A percentile compares a stretch with the other conserved stretches of the same genome.
phyloP scores from a whole-genome alignment of 352 stramenopile species.

The Pythium brassicae region DNA sequence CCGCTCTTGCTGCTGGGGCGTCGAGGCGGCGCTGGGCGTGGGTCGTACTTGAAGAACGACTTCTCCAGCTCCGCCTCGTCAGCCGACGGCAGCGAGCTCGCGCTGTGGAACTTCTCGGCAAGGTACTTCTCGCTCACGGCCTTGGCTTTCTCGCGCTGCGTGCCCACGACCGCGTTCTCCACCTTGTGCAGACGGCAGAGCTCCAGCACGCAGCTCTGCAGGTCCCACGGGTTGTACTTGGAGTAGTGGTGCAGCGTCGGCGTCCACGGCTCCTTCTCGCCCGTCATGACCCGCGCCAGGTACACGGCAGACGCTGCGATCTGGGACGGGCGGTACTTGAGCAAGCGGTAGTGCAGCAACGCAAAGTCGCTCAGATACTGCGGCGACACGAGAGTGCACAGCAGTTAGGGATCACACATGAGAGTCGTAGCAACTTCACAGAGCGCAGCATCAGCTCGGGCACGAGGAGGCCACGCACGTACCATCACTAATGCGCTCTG shows the following conservation, averaged over 20 bases:
- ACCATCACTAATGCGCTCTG: slow-evolving; percentile 65
- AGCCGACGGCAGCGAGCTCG: slow-evolving; percentile 42
- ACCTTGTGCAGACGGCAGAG: slow-evolving; percentile 55
- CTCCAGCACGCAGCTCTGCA: slow-evolving; percentile 62
- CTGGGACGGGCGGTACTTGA: slow-evolving; percentile 65
- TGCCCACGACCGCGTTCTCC: slow-evolving; percentile 57
- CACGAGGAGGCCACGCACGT: slow-evolving; percentile 14
- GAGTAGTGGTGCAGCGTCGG: slow-evolving; percentile 80
- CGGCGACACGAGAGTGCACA: slow-evolving; percentile 4
- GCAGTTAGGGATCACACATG: neutral
- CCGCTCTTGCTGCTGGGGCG: neutral
- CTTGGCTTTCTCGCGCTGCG: slow-evolving; percentile 73
- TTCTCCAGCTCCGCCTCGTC: slow-evolving; percentile 38
- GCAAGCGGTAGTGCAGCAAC: slow-evolving; percentile 67
- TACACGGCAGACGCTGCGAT: slow-evolving; percentile 75
- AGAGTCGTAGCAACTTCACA: neutral
- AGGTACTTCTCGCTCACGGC: slow-evolving; percentile 83
- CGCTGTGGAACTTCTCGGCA: slow-evolving; percentile 55
- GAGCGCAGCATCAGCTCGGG: neutral
- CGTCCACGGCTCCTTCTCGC: slow-evolving; percentile 59
- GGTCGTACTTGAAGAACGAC: slow-evolving; percentile 35
- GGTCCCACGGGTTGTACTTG: slow-evolving; percentile 65
- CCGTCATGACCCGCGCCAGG: slow-evolving; percentile 63
- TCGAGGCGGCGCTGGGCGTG: slow-evolving; percentile 3
- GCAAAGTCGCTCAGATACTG: slow-evolving; percentile 77